phyloP scores from a whole-genome alignment of 2,329 filamentous ascomycete genomes.

The Aphanoascus verrucosus region DNA sequence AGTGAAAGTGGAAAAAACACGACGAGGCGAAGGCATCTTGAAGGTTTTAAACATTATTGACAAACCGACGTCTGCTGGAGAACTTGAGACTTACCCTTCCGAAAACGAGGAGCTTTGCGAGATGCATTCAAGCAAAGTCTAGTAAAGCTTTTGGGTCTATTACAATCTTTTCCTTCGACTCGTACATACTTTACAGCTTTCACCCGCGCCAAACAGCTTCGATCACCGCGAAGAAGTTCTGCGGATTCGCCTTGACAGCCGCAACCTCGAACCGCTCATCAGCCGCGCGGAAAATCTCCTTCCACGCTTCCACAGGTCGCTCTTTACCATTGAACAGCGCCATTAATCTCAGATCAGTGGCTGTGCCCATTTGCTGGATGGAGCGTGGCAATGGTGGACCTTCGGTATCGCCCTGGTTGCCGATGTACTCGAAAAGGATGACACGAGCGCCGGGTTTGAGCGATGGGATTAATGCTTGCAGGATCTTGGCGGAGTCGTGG shows the following conservation, averaged over 20 bases:
- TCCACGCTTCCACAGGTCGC: constrained; percentile 39
- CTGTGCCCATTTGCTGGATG: constrained; percentile 21
- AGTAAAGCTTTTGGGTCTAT: neutral
- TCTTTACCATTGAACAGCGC: constrained; percentile 42
- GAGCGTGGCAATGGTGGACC: constrained; percentile 19
- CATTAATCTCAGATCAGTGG: constrained; percentile 43
- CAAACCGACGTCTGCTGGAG: no score
- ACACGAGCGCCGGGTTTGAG: constrained; percentile 45
- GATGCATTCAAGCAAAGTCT: no score
- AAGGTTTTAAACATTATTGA: no score
- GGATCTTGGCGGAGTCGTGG: constrained; percentile 41
- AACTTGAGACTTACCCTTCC: no score
- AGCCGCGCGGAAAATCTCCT: constrained; percentile 36
- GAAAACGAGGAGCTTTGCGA: no score
- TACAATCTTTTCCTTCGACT: neutral
- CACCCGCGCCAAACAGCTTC: constrained; percentile 12
- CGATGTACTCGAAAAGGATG: constrained; percentile 31
- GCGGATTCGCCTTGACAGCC: constrained; percentile 12
- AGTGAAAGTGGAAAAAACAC: no score
- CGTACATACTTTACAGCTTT: neutral
- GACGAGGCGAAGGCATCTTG: no score
- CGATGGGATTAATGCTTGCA: constrained; percentile 44
- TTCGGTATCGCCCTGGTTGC: constrained; percentile 15
- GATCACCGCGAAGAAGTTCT: constrained; percentile 12
- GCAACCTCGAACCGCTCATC: constrained; percentile 34